Base-by-base conservation (phyloP, 2,329 filamentous ascomycete species). In the Plenodomus tracheiphilus region DNA sequence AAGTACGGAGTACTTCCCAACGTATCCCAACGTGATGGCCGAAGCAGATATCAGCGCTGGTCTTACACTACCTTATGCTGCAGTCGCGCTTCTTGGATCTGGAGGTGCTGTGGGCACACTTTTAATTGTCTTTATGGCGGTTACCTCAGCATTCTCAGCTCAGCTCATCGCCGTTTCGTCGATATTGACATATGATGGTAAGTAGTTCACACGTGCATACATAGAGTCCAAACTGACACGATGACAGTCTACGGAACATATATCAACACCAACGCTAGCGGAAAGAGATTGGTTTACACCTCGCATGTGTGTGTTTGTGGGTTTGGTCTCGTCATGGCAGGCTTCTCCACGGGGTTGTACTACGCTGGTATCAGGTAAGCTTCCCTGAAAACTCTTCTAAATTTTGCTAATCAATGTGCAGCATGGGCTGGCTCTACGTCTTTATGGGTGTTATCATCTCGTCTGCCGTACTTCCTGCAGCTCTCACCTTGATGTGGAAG, bases 371-470 rank as follows among this genome's bases (percentile, higher is more conserved):
- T 69, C 28, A 62, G 54, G 54, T 52, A 46, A 54, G 43, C 20
- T 20, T 10, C 4, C 20, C 20, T n/a, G n/a, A n/a, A n/a, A 17
- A 15, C 17, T 16, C 13, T 30, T 4, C 16, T 35, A 19, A 19
- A 10, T 10, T 5, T 13, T 22, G 17, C 43, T 47, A 30, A 51
- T 17, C 10, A 7, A 11, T 34, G 7, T 2, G 2, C 46, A 62
- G 60, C 41, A 94, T 96, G 89, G 91, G 91, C 8, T 95, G 91
- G 64, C 78, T 95, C 1, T 95, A 94, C 66, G 77, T 96, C 1
- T 82, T 96, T 67, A 96, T 96, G 91, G 91, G 91, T 4, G 88
- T 91, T 40, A 89, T 96, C 61, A 94, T 96, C 64, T 91, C 87
- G 0, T 84, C 88, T 0, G 91, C 90, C 1, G 90, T 95, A 1